Evolutionary conservation across 768 basidiomycete genomes (phyloP).

Genomic region (Cubamyces lactineus): DNA sequence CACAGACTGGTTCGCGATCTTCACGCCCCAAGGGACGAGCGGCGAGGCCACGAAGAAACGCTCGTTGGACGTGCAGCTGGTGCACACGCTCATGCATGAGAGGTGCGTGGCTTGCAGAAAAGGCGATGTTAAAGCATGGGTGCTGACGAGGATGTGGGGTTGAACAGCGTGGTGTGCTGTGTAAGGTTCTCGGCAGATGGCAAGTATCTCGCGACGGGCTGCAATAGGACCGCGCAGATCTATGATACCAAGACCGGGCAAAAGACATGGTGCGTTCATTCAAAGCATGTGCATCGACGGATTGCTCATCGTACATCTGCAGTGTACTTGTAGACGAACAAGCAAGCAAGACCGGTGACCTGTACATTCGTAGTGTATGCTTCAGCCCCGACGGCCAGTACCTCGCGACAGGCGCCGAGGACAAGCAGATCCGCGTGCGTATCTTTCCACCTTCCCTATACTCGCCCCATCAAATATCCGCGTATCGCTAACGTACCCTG

Average conservation of each 20-base stretch:
- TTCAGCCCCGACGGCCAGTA: conserved; percentile 75
- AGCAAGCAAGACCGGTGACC: conserved; percentile 74
- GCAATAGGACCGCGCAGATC: conserved; percentile 94
- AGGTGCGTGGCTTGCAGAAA: conserved; percentile 52
- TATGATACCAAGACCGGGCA: conserved; percentile 88
- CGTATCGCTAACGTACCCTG: neutral
- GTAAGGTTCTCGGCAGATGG: conserved; percentile 95
- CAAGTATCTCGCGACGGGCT: conserved; percentile 91
- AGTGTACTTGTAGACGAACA: conserved; percentile 80
- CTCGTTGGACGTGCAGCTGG: conserved; percentile 74
- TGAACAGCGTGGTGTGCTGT: conserved; percentile 76
- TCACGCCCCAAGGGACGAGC: conserved; percentile 53
- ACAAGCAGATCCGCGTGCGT: conserved; percentile 85
- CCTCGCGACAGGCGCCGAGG: conserved; percentile 85
- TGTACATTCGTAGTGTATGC: conserved; percentile 88
- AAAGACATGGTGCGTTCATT: conserved; percentile 72
- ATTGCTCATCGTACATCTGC: conserved; percentile 3
- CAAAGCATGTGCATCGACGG: neutral
- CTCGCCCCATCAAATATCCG: too few relatives aligned
- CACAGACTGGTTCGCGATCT: conserved; percentile 86
- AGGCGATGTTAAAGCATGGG: neutral
- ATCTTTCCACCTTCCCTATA: too few relatives aligned
- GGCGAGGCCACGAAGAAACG: conserved; percentile 47
- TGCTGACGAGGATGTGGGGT: conserved; percentile 1
- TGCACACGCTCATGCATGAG: conserved; percentile 90